Percentiles rank a stretch among this genome's conserved stretches.
Conservation (phyloP, 2,329 filamentous ascomycete genomes). For the Escovopsis weberi region DNA sequence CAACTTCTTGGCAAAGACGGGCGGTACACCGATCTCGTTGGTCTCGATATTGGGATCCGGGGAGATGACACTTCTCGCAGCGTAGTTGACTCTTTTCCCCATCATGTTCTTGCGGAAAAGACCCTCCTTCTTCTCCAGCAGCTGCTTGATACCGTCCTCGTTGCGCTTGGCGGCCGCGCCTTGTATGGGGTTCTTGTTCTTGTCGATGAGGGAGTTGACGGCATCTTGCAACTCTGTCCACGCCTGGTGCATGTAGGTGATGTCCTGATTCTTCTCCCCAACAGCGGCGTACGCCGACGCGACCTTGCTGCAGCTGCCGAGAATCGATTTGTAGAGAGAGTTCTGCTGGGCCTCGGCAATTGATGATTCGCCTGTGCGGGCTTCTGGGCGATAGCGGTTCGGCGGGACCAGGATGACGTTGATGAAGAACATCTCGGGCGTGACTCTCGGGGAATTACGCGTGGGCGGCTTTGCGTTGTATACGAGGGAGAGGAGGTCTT, state of each 20-base stretch:
- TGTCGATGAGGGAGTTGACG: conserved; percentile 87
- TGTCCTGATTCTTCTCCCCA: conserved; percentile 29
- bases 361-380: conserved; percentile 62
- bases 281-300: conserved; percentile 49
- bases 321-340: conserved; percentile 68
- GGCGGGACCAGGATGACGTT: conserved; percentile 77
- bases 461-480: conserved; percentile 60
- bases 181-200: conserved; percentile 69
- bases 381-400: conserved; percentile 81
- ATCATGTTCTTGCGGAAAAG: conserved; percentile 99
- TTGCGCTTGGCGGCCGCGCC: conserved; percentile 64
- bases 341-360: conserved; percentile 86
- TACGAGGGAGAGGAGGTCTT: conserved; percentile 68
- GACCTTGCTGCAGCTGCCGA: conserved; percentile 60
- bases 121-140: conserved; percentile 96
- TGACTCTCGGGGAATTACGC: conserved; percentile 43
- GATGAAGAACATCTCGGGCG: conserved; percentile 88
- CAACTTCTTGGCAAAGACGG: conserved; percentile 92
- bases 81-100: conserved; percentile 98
- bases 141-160: conserved; percentile 93
- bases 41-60: conserved; percentile 98
- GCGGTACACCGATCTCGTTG: conserved; percentile 94
- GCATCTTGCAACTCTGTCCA: conserved; percentile 76
- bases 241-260: conserved; percentile 64
- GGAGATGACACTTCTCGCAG: conserved; percentile 92